Evolutionary conservation across 192 early-diverging fungal genomes (phyloP).

Genomic region (Lobulomyces angularis): DNA sequence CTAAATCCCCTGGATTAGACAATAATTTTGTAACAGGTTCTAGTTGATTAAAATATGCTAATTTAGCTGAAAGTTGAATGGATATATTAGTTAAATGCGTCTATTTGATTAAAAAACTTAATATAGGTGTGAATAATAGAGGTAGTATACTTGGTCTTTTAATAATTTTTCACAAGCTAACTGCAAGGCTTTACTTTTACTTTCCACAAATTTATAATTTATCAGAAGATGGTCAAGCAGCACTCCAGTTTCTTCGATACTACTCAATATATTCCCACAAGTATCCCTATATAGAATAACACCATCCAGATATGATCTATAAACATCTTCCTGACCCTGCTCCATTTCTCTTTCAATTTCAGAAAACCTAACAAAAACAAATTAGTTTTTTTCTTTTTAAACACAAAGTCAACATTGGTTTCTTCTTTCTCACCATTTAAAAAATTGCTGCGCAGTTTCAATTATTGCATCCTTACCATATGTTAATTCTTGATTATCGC

Average conservation of each 20-base stretch:
- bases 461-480: constrained; percentile 40
- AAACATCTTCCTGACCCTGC: constrained; percentile 72
- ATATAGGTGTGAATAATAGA: neutral
- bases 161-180: constrained; percentile 69
- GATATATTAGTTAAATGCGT: constrained; percentile 46
- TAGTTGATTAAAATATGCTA: constrained; percentile 76
- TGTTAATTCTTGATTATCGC: constrained; percentile 8
- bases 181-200: constrained; percentile 63
- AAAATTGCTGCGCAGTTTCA: constrained; percentile 82
- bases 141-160: constrained; percentile 36
- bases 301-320: constrained; percentile 50
- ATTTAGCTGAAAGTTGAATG: constrained; percentile 39
- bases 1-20: constrained; percentile 68
- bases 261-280: constrained; percentile 52
- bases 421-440: too few species aligned
- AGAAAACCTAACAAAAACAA: too few species aligned
- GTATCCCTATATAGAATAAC: constrained; percentile 44
- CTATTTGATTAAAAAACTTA: constrained; percentile 14
- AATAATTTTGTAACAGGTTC: constrained; percentile 67
- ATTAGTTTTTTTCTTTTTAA: too few species aligned
- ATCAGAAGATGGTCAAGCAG: constrained; percentile 51
- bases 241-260: constrained; percentile 38
- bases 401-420: too few species aligned
- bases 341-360: constrained; percentile 69
- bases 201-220: constrained; percentile 68